Evolutionary conservation across 768 basidiomycete genomes (phyloP), one percentile per base, ranked within the genome.

Genomic region (Dendrothele bispora): DNA sequence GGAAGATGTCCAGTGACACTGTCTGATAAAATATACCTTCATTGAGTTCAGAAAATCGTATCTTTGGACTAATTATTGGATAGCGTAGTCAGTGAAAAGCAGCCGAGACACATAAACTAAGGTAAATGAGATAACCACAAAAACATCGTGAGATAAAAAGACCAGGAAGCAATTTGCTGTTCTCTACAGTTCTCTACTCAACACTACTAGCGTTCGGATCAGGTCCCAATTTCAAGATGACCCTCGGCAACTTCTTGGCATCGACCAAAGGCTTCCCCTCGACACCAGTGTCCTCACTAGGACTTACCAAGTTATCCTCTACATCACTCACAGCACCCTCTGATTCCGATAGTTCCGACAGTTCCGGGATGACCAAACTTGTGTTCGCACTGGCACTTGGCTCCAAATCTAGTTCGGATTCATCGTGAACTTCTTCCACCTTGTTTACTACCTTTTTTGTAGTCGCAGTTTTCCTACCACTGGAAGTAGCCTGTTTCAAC

Each of bases 141-240:
- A n/a, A n/a, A n/a, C n/a, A n/a, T n/a, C n/a, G n/a, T n/a, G n/a
- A n/a, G n/a, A n/a, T n/a, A n/a, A n/a, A n/a, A n/a, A n/a, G n/a
- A n/a, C n/a, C n/a, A n/a, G n/a, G n/a, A n/a, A n/a, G n/a, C n/a
- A n/a, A n/a, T n/a, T n/a, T n/a, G n/a, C n/a, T n/a, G n/a, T n/a
- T n/a, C n/a, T n/a, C n/a, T n/a, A n/a, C n/a, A n/a, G n/a, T n/a
- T n/a, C n/a, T n/a, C n/a, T n/a, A n/a, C n/a, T n/a, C n/a, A n/a
- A n/a, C n/a, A n/a, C n/a, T n/a, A n/a, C n/a, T n/a, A n/a, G n/a
- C n/a, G 27, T 55, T 64, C 20, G 68, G 62, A 4, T 59, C 54
- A 18, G 71, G 64, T 2, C 77, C 69, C 63, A 90, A 68, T 66
- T 79, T 78, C 43, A 83, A 58, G 42, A 79, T 75, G 5, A 84